phyloP scores from a whole-genome alignment of 75 land plant genomes.

The Sequoiadendron giganteum region DNA sequence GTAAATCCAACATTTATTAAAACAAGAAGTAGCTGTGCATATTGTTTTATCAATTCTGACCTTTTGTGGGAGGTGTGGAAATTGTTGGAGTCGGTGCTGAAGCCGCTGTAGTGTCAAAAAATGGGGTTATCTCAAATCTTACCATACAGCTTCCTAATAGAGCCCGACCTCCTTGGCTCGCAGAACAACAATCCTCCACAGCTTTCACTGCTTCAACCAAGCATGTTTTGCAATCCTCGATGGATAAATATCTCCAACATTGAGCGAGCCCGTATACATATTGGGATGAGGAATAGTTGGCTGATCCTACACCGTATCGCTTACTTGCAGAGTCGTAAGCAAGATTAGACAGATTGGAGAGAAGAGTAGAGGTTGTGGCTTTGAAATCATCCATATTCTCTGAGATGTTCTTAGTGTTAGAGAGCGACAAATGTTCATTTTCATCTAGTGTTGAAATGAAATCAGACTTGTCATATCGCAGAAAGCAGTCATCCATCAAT shows the following conservation, averaged over 20 bases:
- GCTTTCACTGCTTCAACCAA: neutral
- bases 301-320: neutral
- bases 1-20: neutral
- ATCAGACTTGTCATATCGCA: conserved; percentile 8
- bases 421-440: accelerated
- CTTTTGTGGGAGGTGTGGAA: neutral
- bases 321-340: neutral
- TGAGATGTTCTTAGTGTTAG: neutral
- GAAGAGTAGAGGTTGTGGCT: neutral
- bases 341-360: neutral
- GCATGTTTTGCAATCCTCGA: neutral
- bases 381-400: neutral
- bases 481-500: neutral
- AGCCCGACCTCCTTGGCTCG: neutral
- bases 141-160: neutral
- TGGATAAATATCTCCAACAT: conserved; percentile 8
- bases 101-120: neutral
- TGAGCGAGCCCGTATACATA: neutral
- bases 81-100: neutral
- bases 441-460: conserved; percentile 2
- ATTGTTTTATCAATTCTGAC: neutral
- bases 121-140: neutral
- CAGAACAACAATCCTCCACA: neutral
- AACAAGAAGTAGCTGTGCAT: neutral
- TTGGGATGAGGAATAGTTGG: neutral